Base-by-base conservation (phyloP, 2,329 filamentous ascomycete genomes). In the Dactylella cylindrospora region DNA sequence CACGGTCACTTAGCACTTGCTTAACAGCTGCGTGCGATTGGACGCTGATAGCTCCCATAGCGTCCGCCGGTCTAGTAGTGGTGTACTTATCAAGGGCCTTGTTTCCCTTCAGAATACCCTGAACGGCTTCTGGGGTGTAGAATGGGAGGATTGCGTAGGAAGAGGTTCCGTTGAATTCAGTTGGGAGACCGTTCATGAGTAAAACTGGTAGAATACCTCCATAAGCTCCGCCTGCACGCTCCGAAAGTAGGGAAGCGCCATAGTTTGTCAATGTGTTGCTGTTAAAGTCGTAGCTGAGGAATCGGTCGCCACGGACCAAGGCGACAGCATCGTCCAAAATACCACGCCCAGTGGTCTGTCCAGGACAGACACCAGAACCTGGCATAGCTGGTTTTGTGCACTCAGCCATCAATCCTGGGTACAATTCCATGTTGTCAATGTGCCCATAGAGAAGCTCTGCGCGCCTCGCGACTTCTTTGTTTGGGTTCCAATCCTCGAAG, bases 281-380 rank as follows among this genome's bases (percentile, higher is more conserved):
- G 69, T 77, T 77, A 69, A 77, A 74, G 59, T 78, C 76, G 66
- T 76, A 75, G 64, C 72, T 76, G 9, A 77, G 71, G 72, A 83
- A 84, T 3, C 81, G 73, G 67, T 84, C 81, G 0, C 77, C 77
- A 10, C 82, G 76, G 2, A 84, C 80, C 10, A 84, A 74, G 0
- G 78, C 77, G 2, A 82, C 75, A n/a, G 81, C 82, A 66, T 84
- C 82, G 0, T 80, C 80, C 13, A 84, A 72, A 5, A 84, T 76
- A 35, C 79, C 79, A 41, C 76, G 73, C 0, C 77, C 77, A 5
- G 79, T 75, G 0, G 80, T 80, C 67, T 78, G 81, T 0, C 51
- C 51, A 1, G 52, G 59, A 17, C 51, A 64, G 10, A 55, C 59
- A 46, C 51, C 52, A 17, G 47, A 54, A 25, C 59, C 59, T 2